A percentile compares a stretch with the other conserved stretches of the same genome.
Conservation (phyloP, 192 early-diverging fungal genomes). For the Coemansia sp. region DNA sequence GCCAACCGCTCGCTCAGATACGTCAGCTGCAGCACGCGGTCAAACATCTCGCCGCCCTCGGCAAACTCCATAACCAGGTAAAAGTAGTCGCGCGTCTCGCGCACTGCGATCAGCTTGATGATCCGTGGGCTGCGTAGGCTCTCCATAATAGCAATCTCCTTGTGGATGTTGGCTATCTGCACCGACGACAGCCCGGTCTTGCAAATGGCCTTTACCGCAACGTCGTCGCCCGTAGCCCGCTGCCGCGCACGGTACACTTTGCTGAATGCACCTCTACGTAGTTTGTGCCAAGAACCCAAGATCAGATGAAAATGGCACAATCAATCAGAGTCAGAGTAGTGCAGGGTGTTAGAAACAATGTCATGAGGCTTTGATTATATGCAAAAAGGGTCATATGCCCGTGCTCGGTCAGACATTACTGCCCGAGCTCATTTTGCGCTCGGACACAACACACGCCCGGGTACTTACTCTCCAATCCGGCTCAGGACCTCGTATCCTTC, state of each 20-base stretch:
- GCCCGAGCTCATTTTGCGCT: not conserved
- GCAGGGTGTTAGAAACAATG: not conserved
- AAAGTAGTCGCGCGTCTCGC: slow-evolving; percentile 73
- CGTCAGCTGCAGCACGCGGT: slow-evolving; percentile 78
- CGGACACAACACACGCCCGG: too few species aligned
- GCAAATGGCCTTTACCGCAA: slow-evolving; percentile 83
- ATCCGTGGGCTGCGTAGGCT: slow-evolving; percentile 76
- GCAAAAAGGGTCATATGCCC: too few species aligned
- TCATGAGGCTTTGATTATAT: not conserved
- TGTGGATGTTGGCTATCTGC: slow-evolving; percentile 80
- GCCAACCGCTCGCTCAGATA: slow-evolving; percentile 77
- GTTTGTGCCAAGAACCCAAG: not conserved
- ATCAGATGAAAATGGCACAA: not conserved
- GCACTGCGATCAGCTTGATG: slow-evolving; percentile 72
- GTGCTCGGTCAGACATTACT: not conserved
- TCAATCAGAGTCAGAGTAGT: not conserved
- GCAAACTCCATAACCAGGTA: slow-evolving; percentile 80
- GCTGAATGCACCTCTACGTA: slow-evolving; percentile 78
- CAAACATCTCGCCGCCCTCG: slow-evolving; percentile 89
- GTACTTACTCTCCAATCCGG: slow-evolving; percentile 49
- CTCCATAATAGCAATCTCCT: slow-evolving; percentile 86
- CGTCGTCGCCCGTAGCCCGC: slow-evolving; percentile 57
- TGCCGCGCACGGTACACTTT: slow-evolving; percentile 74
- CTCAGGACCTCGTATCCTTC: slow-evolving; percentile 47
- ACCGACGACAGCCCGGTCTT: slow-evolving; percentile 70